These are phyloP conservation scores for Gynostemma pentaphyllum DNA, from an alignment of 306 rosid species.

Conservation along the genomic window DNA sequence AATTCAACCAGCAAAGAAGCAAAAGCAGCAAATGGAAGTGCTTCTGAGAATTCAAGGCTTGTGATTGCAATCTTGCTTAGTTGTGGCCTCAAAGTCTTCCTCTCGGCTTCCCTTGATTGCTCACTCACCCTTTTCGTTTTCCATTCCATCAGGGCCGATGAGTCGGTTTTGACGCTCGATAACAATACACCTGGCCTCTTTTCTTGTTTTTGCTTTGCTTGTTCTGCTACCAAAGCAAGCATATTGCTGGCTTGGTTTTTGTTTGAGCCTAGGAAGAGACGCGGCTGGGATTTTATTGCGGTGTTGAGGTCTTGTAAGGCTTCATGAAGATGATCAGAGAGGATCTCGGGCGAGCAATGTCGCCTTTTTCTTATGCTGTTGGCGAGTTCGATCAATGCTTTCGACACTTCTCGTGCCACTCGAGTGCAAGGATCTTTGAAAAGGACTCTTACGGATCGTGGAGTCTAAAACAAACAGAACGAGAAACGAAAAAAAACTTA, in stretches of 20 bases:
- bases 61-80: slow-evolving; percentile 73
- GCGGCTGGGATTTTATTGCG: slow-evolving; percentile 87
- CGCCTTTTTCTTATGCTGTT: slow-evolving; percentile 62
- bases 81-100: slow-evolving; percentile 61
- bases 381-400: slow-evolving; percentile 65
- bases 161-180: slow-evolving; percentile 73
- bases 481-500: neutral
- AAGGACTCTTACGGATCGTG: slow-evolving; percentile 53
- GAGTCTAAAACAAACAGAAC: slow-evolving; percentile 34
- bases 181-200: slow-evolving; percentile 32
- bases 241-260: slow-evolving; percentile 42
- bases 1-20: slow-evolving; percentile 91
- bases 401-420: slow-evolving; percentile 64
- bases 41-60: slow-evolving; percentile 89
- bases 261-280: slow-evolving; percentile 79
- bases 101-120: slow-evolving; percentile 41
- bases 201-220: slow-evolving; percentile 31
- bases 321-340: slow-evolving; percentile 85
- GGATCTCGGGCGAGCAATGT: slow-evolving; percentile 85
- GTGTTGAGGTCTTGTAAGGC: slow-evolving; percentile 76
- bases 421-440: slow-evolving; percentile 83
- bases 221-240: slow-evolving; percentile 59
- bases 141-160: slow-evolving; percentile 66
- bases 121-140: slow-evolving; percentile 35
- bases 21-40: slow-evolving; percentile 93